phyloP scores from a whole-genome alignment of 345 rosid species.

The Eucalyptus erythrocorys region DNA sequence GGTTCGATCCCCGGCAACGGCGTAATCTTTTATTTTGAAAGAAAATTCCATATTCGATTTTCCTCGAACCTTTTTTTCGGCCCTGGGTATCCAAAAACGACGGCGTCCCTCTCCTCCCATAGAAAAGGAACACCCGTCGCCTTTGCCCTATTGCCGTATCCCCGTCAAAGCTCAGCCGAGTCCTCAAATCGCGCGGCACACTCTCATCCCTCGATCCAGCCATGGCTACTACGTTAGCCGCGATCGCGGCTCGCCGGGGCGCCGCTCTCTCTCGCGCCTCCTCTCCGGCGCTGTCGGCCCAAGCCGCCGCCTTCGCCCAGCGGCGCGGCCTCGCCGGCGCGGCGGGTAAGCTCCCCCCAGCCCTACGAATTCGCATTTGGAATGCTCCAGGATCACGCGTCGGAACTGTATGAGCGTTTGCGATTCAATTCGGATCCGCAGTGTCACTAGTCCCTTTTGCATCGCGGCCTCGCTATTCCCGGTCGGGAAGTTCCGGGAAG shows the following conservation, averaged over 20 bases:
- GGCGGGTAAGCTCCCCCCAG: constrained; percentile 31
- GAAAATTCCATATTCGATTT: no score
- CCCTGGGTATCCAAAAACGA: not conserved
- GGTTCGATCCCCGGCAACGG: constrained; percentile 98
- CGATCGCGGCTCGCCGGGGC: constrained; percentile 38
- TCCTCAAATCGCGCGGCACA: not conserved
- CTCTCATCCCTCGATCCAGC: not conserved
- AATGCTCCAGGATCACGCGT: not conserved
- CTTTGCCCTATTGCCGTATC: not conserved
- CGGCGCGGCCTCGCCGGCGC: constrained; percentile 82
- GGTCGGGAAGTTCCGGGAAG: not conserved
- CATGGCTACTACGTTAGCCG: constrained; percentile 39
- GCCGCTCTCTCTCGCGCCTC: constrained; percentile 16
- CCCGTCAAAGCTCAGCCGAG: not conserved
- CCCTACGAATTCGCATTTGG: not conserved
- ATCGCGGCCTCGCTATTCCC: not conserved
- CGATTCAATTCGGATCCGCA: not conserved
- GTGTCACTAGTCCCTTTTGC: not conserved
- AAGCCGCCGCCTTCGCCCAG: constrained; percentile 29
- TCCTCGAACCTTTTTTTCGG: not conserved
- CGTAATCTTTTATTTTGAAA: not conserved
- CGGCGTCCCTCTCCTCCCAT: not conserved
- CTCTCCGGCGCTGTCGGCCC: constrained; percentile 5
- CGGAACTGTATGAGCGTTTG: not conserved
- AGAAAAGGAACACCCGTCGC: not conserved